Evolutionary conservation across 768 basidiomycete species (phyloP), one percentile per base, ranked within the genome.

Genomic region (Tricholoma hemisulphureum): DNA sequence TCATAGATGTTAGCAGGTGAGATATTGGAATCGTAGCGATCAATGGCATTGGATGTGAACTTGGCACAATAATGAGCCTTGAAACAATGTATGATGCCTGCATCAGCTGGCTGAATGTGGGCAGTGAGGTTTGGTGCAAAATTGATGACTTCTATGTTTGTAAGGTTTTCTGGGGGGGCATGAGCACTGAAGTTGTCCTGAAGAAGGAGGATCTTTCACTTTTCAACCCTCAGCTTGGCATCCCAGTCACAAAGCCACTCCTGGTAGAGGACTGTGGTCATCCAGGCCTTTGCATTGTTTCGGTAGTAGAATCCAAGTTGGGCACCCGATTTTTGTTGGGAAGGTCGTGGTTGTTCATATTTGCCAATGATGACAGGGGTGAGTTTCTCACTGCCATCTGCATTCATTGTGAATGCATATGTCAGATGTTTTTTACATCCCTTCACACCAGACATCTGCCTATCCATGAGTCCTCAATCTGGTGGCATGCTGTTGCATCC

Each of bases 181-280:
- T 31, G 29, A 31, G 29, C 29, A 31, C 29, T 31, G 29, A 31
- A 31, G 29, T 31, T 69, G 55, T 66, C 63, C 31, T 62, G 55
- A 14, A 59, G 34, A 29, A 67, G 61, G 20, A 65, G 53, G 31
- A 67, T 63, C 21, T 63, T 39, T 16, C 60, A 43, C 29, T 48
- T 28, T 21, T 51, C n/a, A n/a, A 28, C 9, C n/a, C 54, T 49
- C 55, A 75, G 57, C 43, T 74, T 58, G 8, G 34, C 18, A 60
- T 75, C 72, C 67, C 67, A 72, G 16, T 66, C n/a, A 23, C 55
- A 34, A 48, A 76, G 58, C 71, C 73, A 77, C 32, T 75, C 66
- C 31, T 72, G 63, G 65, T 71, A 77, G n/a, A n/a, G n/a, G n/a
- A n/a, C n/a, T n/a, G n/a, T n/a, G n/a, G n/a, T n/a, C n/a, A n/a